Evolutionary conservation across 2,329 filamentous ascomycete species (phyloP).

Genomic region (Botrytis cinerea): DNA sequence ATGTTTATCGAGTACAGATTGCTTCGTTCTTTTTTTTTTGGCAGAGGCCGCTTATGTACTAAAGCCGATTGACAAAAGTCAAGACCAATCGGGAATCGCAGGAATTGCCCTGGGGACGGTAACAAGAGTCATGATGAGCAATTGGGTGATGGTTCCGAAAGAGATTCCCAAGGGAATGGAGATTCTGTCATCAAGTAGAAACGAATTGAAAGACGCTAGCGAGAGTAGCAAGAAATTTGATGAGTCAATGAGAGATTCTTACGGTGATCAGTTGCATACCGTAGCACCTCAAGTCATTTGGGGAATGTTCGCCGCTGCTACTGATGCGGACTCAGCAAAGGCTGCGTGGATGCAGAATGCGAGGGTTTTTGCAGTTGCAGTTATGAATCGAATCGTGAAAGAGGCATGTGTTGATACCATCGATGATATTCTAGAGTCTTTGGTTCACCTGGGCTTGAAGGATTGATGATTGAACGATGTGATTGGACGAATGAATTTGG

Average conservation of each 20-base stretch:
- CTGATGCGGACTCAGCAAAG: not conserved
- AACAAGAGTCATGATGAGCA: not conserved
- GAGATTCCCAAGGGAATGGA: not conserved
- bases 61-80: rapidly evolving
- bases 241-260: rapidly evolving
- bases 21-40: not conserved
- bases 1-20: not conserved
- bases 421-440: too few species aligned
- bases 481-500: too few species aligned
- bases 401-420: not conserved
- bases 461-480: too few species aligned
- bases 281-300: not conserved
- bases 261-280: not conserved
- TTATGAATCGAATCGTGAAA: not conserved
- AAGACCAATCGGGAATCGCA: not conserved
- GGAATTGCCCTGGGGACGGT: not conserved
- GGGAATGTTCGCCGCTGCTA: not conserved
- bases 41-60: not conserved
- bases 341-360: not conserved
- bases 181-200: not conserved
- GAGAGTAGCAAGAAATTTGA: not conserved
- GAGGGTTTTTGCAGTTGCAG: not conserved
- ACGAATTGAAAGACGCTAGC: too few species aligned
- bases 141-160: rapidly evolving
- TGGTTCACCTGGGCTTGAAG: too few species aligned